Conservation (phyloP, 177 flowering plant species). For the Telopea speciosissima region DNA sequence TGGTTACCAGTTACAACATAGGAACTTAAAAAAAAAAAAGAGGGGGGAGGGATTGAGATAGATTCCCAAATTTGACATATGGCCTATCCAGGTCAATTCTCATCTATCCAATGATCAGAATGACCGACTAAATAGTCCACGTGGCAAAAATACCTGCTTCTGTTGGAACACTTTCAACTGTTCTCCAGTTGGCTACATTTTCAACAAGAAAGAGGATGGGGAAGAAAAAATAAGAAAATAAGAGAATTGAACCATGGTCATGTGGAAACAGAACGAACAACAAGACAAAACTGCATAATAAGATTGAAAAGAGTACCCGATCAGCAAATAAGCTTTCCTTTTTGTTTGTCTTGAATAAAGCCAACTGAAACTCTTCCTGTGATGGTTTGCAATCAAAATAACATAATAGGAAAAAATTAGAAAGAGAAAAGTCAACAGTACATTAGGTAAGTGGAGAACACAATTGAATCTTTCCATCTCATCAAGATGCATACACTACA, state of each 20-base stretch:
- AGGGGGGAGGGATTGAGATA: too few relatives aligned
- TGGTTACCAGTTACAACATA: too few relatives aligned
- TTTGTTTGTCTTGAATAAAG: conserved; percentile 90
- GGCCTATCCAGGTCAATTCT: too few relatives aligned
- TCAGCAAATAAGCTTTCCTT: conserved; percentile 97
- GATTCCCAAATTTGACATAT: too few relatives aligned
- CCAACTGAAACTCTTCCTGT: conserved; percentile 72
- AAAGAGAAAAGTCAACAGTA: not conserved
- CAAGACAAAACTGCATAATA: not conserved
- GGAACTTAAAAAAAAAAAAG: too few relatives aligned
- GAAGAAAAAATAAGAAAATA: not conserved
- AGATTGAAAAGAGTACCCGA: conserved; percentile 44
- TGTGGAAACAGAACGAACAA: not conserved
- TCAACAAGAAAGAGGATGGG: too few relatives aligned
- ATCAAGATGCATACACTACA: not conserved
- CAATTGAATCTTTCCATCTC: not conserved
- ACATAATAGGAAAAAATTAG: not conserved
- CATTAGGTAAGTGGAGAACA: not conserved
- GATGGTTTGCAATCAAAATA: not conserved
- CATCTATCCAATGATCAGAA: too few relatives aligned
- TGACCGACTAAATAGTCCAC: too few relatives aligned
- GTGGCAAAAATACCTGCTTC: too few relatives aligned
- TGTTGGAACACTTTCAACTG: too few relatives aligned
- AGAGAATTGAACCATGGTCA: not conserved
- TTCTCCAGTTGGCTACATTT: too few relatives aligned